Percentiles rank a stretch among this genome's conserved stretches.
phyloP scores from a whole-genome alignment of 2,329 filamentous ascomycete genomes.

The Aurifilum marmelostoma region DNA sequence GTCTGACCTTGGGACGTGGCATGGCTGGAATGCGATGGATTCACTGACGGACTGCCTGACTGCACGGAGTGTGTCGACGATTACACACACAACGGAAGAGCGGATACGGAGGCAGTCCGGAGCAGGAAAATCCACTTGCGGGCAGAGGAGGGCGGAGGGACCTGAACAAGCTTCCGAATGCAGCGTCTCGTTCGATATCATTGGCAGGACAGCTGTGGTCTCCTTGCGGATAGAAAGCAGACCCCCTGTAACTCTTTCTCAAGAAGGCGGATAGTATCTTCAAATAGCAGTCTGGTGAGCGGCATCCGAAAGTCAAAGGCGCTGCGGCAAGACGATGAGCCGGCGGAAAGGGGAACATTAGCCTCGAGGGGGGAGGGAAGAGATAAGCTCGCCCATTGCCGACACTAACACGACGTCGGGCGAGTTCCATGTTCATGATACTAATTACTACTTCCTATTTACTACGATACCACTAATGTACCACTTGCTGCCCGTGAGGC shows the following conservation, averaged over 20 bases:
- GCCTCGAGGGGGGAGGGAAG: background rate
- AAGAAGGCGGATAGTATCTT: background rate
- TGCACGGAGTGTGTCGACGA: background rate
- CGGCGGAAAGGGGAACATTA: background rate
- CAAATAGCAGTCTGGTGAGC: background rate
- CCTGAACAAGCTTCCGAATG: background rate
- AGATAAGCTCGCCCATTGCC: background rate
- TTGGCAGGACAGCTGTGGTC: background rate
- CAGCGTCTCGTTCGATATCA: background rate
- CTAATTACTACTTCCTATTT: background rate
- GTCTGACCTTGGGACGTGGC: constrained; percentile 25
- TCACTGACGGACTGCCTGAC: background rate
- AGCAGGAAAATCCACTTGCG: background rate
- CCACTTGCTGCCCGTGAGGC: background rate
- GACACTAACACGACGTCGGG: background rate
- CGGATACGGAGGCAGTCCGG: constrained; percentile 8
- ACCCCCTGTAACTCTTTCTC: background rate
- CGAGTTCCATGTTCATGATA: background rate
- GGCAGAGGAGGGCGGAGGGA: background rate
- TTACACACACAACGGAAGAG: constrained; percentile 7
- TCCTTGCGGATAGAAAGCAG: background rate
- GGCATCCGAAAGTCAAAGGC: background rate
- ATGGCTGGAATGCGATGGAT: constrained; percentile 2
- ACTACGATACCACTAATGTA: background rate
- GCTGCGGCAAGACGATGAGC: background rate